Percentiles rank a stretch among this genome's conserved stretches.
Evolutionary conservation across 2,329 filamentous ascomycete species (phyloP).

Genomic region (Cladophialophora exuberans): DNA sequence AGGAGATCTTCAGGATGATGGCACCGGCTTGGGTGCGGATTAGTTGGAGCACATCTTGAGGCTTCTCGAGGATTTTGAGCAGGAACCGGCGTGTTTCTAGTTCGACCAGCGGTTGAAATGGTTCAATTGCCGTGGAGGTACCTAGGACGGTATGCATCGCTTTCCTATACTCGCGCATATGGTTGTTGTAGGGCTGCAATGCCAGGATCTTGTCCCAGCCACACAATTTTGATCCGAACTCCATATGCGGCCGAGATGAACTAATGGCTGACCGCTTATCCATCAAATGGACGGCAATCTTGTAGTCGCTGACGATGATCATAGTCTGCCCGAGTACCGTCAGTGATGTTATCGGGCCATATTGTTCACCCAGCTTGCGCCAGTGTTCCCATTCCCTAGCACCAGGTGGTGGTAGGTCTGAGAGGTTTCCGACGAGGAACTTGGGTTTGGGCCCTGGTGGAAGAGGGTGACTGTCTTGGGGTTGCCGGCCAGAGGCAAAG

Average conservation of each 20-base stretch:
- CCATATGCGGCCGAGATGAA: conserved; percentile 39
- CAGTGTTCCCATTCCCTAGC: conserved; percentile 48
- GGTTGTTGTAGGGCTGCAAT: conserved; percentile 42
- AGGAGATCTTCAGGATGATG: conserved; percentile 49
- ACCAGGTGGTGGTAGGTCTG: conserved; percentile 49
- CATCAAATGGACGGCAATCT: conserved; percentile 41
- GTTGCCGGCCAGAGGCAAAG: neutral
- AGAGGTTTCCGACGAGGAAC: conserved; percentile 55
- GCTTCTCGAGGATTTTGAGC: conserved; percentile 45
- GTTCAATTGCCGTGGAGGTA: conserved; percentile 42
- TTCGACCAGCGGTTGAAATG: conserved; percentile 43
- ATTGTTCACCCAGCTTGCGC: conserved; percentile 48
- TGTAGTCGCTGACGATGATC: conserved; percentile 42
- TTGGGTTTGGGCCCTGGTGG: conserved; percentile 56
- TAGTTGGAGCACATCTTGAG: conserved; percentile 44
- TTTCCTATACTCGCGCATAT: conserved; percentile 49
- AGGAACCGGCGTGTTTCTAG: conserved; percentile 50
- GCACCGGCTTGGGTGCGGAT: conserved; percentile 45
- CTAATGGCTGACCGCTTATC: conserved; percentile 38
- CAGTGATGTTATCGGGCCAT: conserved; percentile 46
- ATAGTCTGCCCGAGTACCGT: conserved; percentile 43
- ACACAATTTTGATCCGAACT: conserved; percentile 45
- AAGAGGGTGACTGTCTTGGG: conserved; percentile 33
- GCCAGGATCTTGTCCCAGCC: conserved; percentile 46
- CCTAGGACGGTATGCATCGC: conserved; percentile 51